A percentile compares a stretch with the other conserved stretches of the same genome.
Conservation (phyloP, 768 basidiomycete genomes). For the Agaricus sinodeliciosus region DNA sequence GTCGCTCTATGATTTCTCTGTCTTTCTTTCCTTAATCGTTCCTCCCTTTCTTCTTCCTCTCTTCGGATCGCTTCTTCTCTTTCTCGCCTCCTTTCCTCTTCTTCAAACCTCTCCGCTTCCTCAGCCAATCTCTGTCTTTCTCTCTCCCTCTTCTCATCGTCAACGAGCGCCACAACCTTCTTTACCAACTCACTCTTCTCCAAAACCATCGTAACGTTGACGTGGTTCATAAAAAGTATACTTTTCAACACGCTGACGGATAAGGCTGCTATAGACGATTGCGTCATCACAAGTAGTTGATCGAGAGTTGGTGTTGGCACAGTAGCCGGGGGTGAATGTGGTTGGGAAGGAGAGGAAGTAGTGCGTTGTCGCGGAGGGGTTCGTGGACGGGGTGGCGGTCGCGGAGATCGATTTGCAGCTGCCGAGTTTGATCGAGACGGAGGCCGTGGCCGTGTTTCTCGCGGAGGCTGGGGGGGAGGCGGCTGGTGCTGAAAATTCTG, state of each 20-base stretch:
- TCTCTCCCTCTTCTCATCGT: constrained; percentile 53
- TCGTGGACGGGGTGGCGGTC: constrained; percentile 16
- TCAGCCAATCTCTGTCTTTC: constrained; percentile 40
- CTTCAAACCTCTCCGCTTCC: constrained; percentile 37
- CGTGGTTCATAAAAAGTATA: constrained; percentile 76
- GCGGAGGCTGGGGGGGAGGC: constrained; percentile 14
- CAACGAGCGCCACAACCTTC: constrained; percentile 58
- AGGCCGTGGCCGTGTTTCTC: constrained; percentile 9
- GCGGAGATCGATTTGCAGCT: constrained; percentile 12
- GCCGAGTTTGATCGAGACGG: constrained; percentile 13
- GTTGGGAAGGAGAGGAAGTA: background rate
- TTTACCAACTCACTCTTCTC: constrained; percentile 83
- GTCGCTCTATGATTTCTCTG: constrained; percentile 16
- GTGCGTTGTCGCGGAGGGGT: constrained; percentile 14
- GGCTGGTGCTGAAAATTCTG: constrained; percentile 6
- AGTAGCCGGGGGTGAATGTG: constrained; percentile 21
- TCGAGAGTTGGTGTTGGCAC: constrained; percentile 56
- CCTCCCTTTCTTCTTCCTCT: constrained; percentile 14
- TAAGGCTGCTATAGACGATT: constrained; percentile 49
- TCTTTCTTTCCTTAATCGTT: constrained; percentile 16
- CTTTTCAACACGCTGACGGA: constrained; percentile 71
- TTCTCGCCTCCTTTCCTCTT: constrained; percentile 29
- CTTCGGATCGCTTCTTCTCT: constrained; percentile 31
- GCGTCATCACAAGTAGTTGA: constrained; percentile 56
- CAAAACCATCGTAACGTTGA: constrained; percentile 69